Evolutionary conservation across 2,329 filamentous ascomycete species (phyloP).

Genomic region (Aspergillus viridinutans): DNA sequence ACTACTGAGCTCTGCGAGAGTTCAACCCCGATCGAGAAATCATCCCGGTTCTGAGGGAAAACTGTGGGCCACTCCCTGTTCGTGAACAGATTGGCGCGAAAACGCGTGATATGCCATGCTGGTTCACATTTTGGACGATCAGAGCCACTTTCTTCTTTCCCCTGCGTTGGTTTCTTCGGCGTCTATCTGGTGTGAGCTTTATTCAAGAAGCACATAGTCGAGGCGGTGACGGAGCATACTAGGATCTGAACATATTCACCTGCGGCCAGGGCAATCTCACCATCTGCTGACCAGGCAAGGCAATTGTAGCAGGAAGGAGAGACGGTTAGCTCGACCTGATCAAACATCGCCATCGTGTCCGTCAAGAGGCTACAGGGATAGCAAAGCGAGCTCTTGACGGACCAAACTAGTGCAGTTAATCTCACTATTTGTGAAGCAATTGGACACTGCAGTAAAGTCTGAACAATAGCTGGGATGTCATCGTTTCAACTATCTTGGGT

Average conservation of each 20-base stretch:
- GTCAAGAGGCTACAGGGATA: neutral
- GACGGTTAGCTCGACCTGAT: conserved; percentile 36
- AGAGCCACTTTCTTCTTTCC: conserved; percentile 19
- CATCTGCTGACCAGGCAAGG: conserved; percentile 57
- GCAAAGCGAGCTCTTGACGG: neutral
- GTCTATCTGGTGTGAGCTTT: conserved; percentile 21
- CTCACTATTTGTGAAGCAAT: neutral
- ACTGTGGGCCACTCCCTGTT: conserved; percentile 47
- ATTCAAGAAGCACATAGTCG: conserved; percentile 8
- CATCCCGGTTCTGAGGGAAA: conserved; percentile 42
- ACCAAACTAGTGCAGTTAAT: neutral
- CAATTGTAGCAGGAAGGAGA: conserved; percentile 52
- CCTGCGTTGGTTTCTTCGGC: conserved; percentile 16
- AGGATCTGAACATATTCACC: conserved; percentile 54
- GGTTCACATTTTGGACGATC: conserved; percentile 16
- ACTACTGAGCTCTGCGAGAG: conserved; percentile 50
- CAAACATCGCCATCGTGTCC: conserved; percentile 21
- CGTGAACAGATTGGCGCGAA: conserved; percentile 52
- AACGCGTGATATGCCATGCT: conserved; percentile 36
- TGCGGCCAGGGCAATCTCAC: conserved; percentile 54
- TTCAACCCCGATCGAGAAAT: conserved; percentile 57
- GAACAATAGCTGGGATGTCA: neutral
- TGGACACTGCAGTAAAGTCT: neutral
- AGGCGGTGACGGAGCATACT: conserved; percentile 24
- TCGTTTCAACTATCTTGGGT: neutral